A percentile compares a stretch with the other conserved stretches of the same genome.
phyloP scores from a whole-genome alignment of 1,284 basidiomycete species.

The Takashimella koratensis region DNA sequence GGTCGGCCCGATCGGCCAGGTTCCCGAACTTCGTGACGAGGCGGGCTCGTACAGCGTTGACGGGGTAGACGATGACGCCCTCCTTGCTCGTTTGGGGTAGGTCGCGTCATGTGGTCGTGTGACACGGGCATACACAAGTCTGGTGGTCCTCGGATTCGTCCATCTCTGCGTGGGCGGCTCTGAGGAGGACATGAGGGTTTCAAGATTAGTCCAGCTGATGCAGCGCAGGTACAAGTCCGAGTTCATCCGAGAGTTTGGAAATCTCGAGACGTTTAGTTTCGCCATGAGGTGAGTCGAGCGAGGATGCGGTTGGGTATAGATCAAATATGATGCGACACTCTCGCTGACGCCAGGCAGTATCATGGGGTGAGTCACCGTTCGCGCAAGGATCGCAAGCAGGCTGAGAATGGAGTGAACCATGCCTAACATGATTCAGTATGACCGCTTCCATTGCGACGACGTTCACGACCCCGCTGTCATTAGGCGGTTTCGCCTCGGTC shows the following conservation, averaged over 20 bases:
- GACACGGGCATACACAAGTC: too few relatives aligned
- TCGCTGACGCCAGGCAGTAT: conserved; percentile 10
- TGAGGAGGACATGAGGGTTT: too few relatives aligned
- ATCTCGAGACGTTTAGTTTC: conserved; percentile 43
- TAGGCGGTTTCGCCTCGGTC: conserved; percentile 35
- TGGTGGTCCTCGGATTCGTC: too few relatives aligned
- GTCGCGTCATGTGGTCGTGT: neutral
- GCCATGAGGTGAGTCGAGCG: conserved; percentile 25
- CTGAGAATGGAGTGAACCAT: neutral
- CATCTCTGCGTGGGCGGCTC: too few relatives aligned
- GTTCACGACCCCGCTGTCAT: conserved; percentile 34
- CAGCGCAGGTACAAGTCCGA: conserved; percentile 8
- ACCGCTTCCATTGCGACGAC: conserved; percentile 40
- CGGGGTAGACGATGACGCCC: neutral
- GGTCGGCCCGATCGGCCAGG: too few relatives aligned
- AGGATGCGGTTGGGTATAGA: too few relatives aligned
- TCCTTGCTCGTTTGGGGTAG: neutral
- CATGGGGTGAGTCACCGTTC: conserved; percentile 18
- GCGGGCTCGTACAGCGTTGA: too few relatives aligned
- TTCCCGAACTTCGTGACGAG: too few relatives aligned
- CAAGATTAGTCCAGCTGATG: too few relatives aligned
- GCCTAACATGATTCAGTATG: conserved; percentile 18
- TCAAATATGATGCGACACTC: neutral
- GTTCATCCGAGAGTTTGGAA: conserved; percentile 40
- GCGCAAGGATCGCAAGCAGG: too few relatives aligned